Percentiles rank a stretch among this genome's conserved stretches.
phyloP scores from a whole-genome alignment of 768 basidiomycete species.

The Amanita muscaria region DNA sequence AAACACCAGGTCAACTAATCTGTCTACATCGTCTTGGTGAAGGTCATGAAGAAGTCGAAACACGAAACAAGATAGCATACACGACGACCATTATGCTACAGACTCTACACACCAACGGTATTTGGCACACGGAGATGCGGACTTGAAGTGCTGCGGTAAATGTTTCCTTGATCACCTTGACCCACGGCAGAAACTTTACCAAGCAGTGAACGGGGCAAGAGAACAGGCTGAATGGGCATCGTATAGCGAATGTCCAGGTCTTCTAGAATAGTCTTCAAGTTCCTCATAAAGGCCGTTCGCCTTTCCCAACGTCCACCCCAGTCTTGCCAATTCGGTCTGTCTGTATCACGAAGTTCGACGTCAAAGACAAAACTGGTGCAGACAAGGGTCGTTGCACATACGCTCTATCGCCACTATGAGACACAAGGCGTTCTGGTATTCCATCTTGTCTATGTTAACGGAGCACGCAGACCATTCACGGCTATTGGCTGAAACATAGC shows the following conservation, averaged over 20 bases:
- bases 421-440: conserved; percentile 63
- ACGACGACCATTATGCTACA: no score
- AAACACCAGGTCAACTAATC: no score
- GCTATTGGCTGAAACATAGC: conserved; percentile 52
- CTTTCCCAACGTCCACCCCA: conserved; percentile 77
- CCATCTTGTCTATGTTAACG: conserved; percentile 74
- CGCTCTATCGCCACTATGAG: conserved; percentile 67
- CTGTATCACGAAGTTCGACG: conserved; percentile 23
- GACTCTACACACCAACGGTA: no score
- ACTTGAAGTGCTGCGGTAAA: not conserved
- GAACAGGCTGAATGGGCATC: conserved; percentile 65
- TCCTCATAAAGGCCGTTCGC: conserved; percentile 67
- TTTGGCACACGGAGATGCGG: conserved; percentile 3
- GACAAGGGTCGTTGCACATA: conserved; percentile 25
- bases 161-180: not conserved
- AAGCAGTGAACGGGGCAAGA: conserved; percentile 30
- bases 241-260: conserved; percentile 66
- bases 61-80: no score
- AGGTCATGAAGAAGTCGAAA: no score
- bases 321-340: conserved; percentile 80
- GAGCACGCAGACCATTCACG: conserved; percentile 64
- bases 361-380: not conserved
- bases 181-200: not conserved
- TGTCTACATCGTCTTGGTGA: no score
- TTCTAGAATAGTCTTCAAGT: conserved; percentile 61